Evolutionary conservation across 2,329 filamentous ascomycete genomes (phyloP).

Genomic region (Volutella citrinella): DNA sequence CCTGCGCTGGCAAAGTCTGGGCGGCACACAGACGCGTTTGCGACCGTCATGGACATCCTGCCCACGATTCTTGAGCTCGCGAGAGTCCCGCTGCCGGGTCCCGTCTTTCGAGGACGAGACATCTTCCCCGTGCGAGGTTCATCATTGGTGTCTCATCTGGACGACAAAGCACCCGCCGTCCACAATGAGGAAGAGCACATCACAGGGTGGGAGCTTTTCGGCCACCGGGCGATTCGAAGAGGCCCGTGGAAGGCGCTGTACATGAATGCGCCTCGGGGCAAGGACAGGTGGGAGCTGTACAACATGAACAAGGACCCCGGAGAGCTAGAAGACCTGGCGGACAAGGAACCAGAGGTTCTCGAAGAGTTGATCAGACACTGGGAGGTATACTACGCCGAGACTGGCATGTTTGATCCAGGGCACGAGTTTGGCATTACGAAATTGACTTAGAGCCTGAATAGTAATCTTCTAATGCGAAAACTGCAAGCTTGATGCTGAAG

Average conservation of each 20-base stretch:
- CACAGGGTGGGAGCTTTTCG: slow-evolving; percentile 54
- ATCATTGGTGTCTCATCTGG: slow-evolving; percentile 9
- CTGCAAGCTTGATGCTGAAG: too few relatives aligned
- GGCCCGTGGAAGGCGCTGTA: slow-evolving; percentile 56
- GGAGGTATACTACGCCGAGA: slow-evolving; percentile 6
- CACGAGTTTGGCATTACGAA: too few relatives aligned
- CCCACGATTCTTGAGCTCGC: slow-evolving; percentile 45
- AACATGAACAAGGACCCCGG: slow-evolving; percentile 7
- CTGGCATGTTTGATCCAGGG: slow-evolving; percentile 11
- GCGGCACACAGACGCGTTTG: slow-evolving; percentile 11
- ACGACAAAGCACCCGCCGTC: slow-evolving; percentile 35
- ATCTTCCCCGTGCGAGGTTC: slow-evolving; percentile 47
- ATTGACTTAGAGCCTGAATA: too few relatives aligned
- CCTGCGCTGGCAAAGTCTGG: slow-evolving; percentile 40
- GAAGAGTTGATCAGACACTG: slow-evolving; percentile 6
- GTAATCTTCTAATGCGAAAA: too few relatives aligned
- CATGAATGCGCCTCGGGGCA: slow-evolving; percentile 32
- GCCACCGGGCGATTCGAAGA: slow-evolving; percentile 47
- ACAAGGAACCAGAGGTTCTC: slow-evolving; percentile 1
- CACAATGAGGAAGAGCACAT: slow-evolving; percentile 45
- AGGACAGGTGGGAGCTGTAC: slow-evolving; percentile 12
- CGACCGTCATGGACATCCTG: slow-evolving; percentile 47
- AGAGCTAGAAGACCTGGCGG: slow-evolving; percentile 6
- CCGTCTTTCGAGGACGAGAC: slow-evolving; percentile 38
- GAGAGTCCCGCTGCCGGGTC: slow-evolving; percentile 34